Evolutionary conservation across 2,329 filamentous ascomycete genomes (phyloP).

Genomic region (Neofusicoccum umdonicola): DNA sequence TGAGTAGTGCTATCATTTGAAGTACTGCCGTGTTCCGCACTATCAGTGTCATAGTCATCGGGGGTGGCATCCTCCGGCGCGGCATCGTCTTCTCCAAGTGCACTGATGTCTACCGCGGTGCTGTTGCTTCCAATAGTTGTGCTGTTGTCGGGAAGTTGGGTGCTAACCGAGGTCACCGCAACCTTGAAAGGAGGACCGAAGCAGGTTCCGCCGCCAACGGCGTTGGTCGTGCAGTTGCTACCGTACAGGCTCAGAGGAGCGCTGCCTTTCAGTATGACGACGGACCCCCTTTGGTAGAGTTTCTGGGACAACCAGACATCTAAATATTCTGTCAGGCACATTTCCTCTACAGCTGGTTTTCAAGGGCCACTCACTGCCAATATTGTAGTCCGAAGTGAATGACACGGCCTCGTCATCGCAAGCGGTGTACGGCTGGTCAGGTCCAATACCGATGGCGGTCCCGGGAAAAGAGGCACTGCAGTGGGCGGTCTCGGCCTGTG

Average conservation of each 20-base stretch:
- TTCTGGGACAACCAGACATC: not conserved
- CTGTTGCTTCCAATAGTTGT: not conserved
- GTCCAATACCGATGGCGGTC: not conserved
- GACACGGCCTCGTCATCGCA: conserved; percentile 1
- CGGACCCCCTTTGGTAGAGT: not conserved
- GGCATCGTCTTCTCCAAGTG: not conserved
- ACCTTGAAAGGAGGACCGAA: not conserved
- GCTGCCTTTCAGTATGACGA: not conserved
- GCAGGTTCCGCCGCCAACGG: not conserved
- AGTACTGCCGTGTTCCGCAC: not conserved
- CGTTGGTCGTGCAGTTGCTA: not conserved
- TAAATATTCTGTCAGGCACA: not conserved
- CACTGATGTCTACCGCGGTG: not conserved
- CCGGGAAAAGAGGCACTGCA: not conserved
- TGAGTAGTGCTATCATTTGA: not conserved
- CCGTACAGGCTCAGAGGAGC: not conserved
- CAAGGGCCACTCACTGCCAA: not conserved
- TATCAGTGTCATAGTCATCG: not conserved
- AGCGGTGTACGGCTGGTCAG: not conserved
- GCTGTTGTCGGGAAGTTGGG: not conserved
- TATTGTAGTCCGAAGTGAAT: not conserved
- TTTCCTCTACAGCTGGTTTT: not conserved
- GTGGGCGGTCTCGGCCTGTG: not conserved
- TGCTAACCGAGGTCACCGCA: not conserved
- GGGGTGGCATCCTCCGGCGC: not conserved